These are phyloP conservation scores for Perkinsus olseni DNA, from an alignment of 169 alveolate genomes.

Conservation along the genomic window DNA sequence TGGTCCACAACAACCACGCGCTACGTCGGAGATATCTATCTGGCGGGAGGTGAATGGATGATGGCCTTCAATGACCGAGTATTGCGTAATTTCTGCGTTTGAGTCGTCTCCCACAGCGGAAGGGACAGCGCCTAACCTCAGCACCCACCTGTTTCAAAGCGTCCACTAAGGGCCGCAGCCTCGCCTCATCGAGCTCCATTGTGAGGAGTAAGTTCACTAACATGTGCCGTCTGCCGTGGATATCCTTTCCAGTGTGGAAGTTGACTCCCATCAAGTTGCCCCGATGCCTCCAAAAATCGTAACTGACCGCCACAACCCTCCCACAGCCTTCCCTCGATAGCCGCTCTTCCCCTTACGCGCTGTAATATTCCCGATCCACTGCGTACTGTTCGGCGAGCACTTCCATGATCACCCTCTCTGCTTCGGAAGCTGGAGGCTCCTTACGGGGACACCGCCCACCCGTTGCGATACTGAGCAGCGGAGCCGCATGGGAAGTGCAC, in stretches of 20 bases:
- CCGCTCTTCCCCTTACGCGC: no score
- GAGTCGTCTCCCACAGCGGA: no score
- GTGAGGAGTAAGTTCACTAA: background rate
- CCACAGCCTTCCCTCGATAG: no score
- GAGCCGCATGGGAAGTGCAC: no score
- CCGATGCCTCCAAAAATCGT: background rate
- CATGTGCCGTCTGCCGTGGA: background rate
- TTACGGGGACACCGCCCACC: background rate
- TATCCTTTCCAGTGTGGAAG: background rate
- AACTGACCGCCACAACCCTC: background rate
- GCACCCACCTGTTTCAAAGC: background rate
- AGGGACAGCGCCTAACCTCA: no score
- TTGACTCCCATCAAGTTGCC: background rate
- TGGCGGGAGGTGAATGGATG: no score
- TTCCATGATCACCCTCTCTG: background rate
- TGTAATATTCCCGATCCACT: background rate
- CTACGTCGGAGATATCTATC: no score
- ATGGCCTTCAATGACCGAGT: no score
- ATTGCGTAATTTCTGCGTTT: no score
- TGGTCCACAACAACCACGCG: no score
- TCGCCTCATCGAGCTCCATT: background rate
- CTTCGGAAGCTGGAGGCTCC: background rate
- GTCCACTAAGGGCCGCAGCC: background rate
- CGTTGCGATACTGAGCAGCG: background rate
- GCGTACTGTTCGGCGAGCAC: background rate